Conservation (phyloP, 371 early-diverging fungal genomes). For the Thermomucor indicae-seudaticae region DNA sequence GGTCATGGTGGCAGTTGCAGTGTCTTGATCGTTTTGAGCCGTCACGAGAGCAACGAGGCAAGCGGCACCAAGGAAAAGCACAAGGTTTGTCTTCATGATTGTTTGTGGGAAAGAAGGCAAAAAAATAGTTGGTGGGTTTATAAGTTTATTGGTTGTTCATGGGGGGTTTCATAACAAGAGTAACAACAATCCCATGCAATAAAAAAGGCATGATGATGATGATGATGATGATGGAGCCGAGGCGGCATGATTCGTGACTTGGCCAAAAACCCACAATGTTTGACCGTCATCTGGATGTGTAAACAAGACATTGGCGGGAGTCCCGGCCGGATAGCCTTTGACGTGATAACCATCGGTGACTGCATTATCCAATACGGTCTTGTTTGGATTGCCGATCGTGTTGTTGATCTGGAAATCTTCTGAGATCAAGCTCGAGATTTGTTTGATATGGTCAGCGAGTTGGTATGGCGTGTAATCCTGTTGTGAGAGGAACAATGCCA, state of each 20-base stretch:
- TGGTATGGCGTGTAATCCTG: constrained; percentile 29
- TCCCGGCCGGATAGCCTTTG: background rate
- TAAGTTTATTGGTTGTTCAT: too few species aligned
- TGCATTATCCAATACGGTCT: constrained; percentile 36
- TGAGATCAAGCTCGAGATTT: constrained; percentile 21
- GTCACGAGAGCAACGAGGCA: background rate
- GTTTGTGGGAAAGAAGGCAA: too few species aligned
- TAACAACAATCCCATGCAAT: too few species aligned
- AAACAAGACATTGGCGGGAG: constrained; percentile 11
- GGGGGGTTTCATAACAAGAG: too few species aligned
- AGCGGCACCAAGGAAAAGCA: background rate
- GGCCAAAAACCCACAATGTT: constrained; percentile 12
- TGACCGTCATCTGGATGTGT: constrained; percentile 9
- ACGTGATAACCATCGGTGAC: constrained; percentile 17
- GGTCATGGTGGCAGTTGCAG: background rate
- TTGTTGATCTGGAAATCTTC: constrained; percentile 14
- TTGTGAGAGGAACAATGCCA: constrained; percentile 34
- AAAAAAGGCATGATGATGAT: too few species aligned
- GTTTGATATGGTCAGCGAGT: constrained; percentile 18
- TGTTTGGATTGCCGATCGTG: constrained; percentile 25
- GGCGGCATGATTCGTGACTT: too few species aligned
- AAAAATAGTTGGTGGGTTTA: too few species aligned
- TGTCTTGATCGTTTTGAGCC: background rate
- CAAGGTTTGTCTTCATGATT: too few species aligned
- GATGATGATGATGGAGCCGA: too few species aligned